Evolutionary conservation across 768 basidiomycete species (phyloP).

Genomic region (Termitomyces sp.): DNA sequence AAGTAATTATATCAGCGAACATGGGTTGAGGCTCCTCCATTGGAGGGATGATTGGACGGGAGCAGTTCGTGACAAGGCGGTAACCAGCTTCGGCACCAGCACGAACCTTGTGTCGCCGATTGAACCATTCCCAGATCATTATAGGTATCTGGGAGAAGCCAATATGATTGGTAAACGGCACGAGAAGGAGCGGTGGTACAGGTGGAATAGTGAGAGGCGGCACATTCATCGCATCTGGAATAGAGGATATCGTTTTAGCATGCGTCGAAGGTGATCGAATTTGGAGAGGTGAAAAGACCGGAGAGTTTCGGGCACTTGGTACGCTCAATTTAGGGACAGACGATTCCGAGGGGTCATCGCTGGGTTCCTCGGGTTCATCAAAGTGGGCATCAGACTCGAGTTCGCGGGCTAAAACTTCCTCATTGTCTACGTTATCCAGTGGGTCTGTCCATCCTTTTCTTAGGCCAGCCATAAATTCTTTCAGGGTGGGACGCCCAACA

Average conservation of each 20-base stretch:
- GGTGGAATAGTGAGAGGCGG: conserved; percentile 61
- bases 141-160: conserved; percentile 82
- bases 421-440: conserved; percentile 63
- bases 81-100: conserved; percentile 83
- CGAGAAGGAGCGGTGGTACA: conserved; percentile 77
- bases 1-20: conserved; percentile 23
- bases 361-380: conserved; percentile 53
- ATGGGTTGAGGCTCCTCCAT: conserved; percentile 20
- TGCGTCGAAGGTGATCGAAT: conserved; percentile 15
- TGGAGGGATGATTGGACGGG: conserved; percentile 54
- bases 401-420: conserved; percentile 64
- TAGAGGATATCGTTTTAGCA: conserved; percentile 16
- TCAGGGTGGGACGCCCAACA: conserved; percentile 86
- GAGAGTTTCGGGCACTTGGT: conserved; percentile 24
- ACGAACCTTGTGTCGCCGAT: conserved; percentile 76
- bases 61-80: conserved; percentile 58
- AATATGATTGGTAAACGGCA: conserved; percentile 71
- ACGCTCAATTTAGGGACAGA: conserved; percentile 22
- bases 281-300: conserved; percentile 27
- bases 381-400: conserved; percentile 75
- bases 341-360: conserved; percentile 11
- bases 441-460: conserved; percentile 80
- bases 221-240: conserved; percentile 32
- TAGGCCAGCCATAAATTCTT: conserved; percentile 91
- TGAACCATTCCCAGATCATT: conserved; percentile 94